A percentile compares a stretch with the other conserved stretches of the same genome.
Conservation (phyloP, 192 early-diverging fungal genomes). For the Podochytrium sp. region DNA sequence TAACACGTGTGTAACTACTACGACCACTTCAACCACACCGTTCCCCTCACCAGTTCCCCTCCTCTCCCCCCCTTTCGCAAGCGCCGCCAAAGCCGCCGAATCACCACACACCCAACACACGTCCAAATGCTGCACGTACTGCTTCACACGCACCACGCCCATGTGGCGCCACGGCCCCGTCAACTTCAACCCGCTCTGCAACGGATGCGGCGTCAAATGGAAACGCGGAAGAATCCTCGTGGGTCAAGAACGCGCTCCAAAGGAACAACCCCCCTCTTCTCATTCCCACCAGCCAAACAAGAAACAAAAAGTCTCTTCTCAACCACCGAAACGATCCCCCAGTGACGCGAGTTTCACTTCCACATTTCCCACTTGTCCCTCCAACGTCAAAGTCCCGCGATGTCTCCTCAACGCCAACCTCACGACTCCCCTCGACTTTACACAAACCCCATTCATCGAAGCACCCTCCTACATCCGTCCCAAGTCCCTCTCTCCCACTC, state of each 20-base stretch:
- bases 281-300: too few species aligned
- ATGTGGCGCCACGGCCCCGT: slow-evolving; percentile 52
- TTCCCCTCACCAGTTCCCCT: not conserved
- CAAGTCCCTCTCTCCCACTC: not conserved
- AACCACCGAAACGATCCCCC: too few species aligned
- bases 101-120: slow-evolving; percentile 1
- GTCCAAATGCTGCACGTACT: slow-evolving; percentile 31
- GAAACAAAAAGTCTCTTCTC: too few species aligned
- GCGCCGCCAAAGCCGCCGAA: not conserved
- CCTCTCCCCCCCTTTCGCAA: not conserved
- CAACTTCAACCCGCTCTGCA: slow-evolving; percentile 42
- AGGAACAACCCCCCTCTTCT: too few species aligned
- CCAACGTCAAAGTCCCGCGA: not conserved
- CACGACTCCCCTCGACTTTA: not conserved
- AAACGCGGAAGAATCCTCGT: slow-evolving; percentile 42
- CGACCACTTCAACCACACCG: not conserved
- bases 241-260: slow-evolving; percentile 21
- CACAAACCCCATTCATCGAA: not conserved
- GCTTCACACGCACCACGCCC: slow-evolving; percentile 33
- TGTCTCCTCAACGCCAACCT: not conserved
- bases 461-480: too few species aligned
- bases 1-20: too few species aligned
- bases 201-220: slow-evolving; percentile 52
- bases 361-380: not conserved
- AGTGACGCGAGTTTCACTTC: too few species aligned